Percentiles rank a stretch among this genome's conserved stretches.
phyloP scores from a whole-genome alignment of 805 yeast genomes.

The Ogataea methylovora region DNA sequence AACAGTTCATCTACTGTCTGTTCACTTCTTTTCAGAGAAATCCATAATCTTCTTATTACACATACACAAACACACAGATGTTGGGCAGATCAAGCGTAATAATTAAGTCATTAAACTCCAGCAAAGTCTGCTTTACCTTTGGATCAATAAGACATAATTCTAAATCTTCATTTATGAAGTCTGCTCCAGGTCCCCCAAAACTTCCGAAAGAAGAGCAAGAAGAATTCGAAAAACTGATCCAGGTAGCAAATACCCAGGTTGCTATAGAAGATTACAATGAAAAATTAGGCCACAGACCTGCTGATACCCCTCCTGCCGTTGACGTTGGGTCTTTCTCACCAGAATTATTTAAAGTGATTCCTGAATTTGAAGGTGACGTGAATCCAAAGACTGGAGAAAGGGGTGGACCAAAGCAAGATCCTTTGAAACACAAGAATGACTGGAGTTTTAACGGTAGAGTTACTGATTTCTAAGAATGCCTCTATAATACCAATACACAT shows the following conservation, averaged over 20 bases:
- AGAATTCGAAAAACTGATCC: constrained; percentile 84
- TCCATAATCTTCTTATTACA: too few species aligned
- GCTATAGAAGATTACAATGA: constrained; percentile 69
- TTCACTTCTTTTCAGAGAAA: too few species aligned
- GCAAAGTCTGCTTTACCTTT: too few species aligned
- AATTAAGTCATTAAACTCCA: too few species aligned
- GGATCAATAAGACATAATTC: too few species aligned
- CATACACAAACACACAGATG: too few species aligned
- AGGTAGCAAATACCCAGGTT: constrained; percentile 69
- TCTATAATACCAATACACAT: neutral
- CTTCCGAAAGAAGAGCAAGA: constrained; percentile 78
- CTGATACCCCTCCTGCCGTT: constrained; percentile 26
- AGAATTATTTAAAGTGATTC: constrained; percentile 67
- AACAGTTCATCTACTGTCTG: too few species aligned
- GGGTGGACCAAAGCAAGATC: constrained; percentile 98
- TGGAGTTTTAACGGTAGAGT: constrained; percentile 96
- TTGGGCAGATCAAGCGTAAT: too few species aligned
- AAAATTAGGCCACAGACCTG: constrained; percentile 14
- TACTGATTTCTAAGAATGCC: constrained; percentile 64
- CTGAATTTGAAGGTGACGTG: constrained; percentile 91
- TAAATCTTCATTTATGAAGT: constrained; percentile 7
- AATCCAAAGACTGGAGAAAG: constrained; percentile 93
- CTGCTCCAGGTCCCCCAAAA: constrained; percentile 53
- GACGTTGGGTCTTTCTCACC: constrained; percentile 65
- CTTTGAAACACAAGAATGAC: constrained; percentile 74